Base-by-base conservation (phyloP, 192 early-diverging fungal genomes). In the Coemansia sp. region DNA sequence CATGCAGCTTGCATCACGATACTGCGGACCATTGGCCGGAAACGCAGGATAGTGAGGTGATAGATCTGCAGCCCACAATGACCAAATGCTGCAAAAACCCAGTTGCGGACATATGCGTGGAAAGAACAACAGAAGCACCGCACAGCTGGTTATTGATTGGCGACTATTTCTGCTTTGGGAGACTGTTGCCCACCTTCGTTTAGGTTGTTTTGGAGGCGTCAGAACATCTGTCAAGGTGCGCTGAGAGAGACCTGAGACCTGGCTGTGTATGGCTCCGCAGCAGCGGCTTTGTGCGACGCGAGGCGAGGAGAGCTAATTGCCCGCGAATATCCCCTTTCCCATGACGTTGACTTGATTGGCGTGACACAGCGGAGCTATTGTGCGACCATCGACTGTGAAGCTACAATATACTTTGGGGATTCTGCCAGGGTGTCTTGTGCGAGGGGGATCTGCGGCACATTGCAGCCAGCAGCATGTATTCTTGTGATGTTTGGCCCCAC, bases 81-180 rank as follows among this genome's bases (percentile, higher is more conserved):
- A 17, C 39, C 39, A 17, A 17, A 10, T 46, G 39, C 33, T 36
- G 33, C 2, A 53, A 57, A 57, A 10, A 31, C 56, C 56, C 56
- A 31, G 56, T 21, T 59, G 32, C 10, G 33, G 57, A 19, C 57
- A 30, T 14, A 32, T 33, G 57, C 57, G 36, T 59, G 57, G 57
- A 55, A 46, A 46, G 17, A 14, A 46, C 5, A 46, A 46, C 3
- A 9, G 39, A 46, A 46, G 39, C 39, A 46, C 11, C 2, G 9
- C 17, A 14, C 11, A 46, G 8, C 39, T 4, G 39, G 39, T 46
- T 46, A 46, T 17, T 46, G 39, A 46, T 46, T 46, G 39, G 39
- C 17, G 39, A 14, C 3, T 2, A 46, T 14, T 7, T 46, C 17
- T 46, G 14, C 11, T 46, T 46, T 46, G 39, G 14, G 39, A 46